A percentile compares a stretch with the other conserved stretches of the same genome.
phyloP scores from a whole-genome alignment of 2,329 filamentous ascomycete genomes.

The Bipolaris cookei region DNA sequence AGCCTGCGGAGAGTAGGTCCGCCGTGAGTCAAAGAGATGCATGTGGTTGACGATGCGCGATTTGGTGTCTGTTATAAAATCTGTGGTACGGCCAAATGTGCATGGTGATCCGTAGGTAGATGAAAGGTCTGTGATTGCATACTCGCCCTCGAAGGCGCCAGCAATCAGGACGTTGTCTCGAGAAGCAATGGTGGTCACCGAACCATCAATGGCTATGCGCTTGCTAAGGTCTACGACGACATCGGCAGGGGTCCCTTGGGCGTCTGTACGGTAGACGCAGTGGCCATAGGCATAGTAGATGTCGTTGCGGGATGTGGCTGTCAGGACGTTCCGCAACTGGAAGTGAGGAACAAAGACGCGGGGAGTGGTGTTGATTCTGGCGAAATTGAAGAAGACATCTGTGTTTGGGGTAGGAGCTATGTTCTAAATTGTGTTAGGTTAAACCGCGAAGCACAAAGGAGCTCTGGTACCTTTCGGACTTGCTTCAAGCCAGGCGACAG shows the following conservation, averaged over 20 bases:
- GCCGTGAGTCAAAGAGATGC: constrained; percentile 58
- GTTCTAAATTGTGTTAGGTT: constrained; percentile 22
- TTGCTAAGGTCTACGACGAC: constrained; percentile 59
- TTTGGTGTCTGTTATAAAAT: constrained; percentile 55
- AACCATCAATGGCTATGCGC: constrained; percentile 47
- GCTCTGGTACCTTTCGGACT: constrained; percentile 28
- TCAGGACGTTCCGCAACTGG: constrained; percentile 65
- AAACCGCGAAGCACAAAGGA: background rate
- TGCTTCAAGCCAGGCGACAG: constrained; percentile 25
- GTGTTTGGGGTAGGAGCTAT: constrained; percentile 43
- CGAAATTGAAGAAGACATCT: constrained; percentile 57
- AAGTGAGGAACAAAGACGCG: constrained; percentile 63
- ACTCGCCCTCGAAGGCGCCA: constrained; percentile 65
- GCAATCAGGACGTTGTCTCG: constrained; percentile 59
- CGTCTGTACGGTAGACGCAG: constrained; percentile 58
- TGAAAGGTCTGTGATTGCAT: constrained; percentile 56
- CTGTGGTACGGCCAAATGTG: constrained; percentile 57
- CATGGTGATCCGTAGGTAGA: constrained; percentile 44
- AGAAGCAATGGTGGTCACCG: constrained; percentile 61
- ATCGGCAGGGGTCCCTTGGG: constrained; percentile 51
- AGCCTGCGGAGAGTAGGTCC: constrained; percentile 56
- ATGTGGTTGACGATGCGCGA: constrained; percentile 66
- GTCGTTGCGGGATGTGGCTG: constrained; percentile 61
- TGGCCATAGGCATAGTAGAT: constrained; percentile 60
- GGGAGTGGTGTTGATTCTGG: constrained; percentile 57